phyloP scores from a whole-genome alignment of 441 rosid genomes.

The Adansonia rubrostipa region DNA sequence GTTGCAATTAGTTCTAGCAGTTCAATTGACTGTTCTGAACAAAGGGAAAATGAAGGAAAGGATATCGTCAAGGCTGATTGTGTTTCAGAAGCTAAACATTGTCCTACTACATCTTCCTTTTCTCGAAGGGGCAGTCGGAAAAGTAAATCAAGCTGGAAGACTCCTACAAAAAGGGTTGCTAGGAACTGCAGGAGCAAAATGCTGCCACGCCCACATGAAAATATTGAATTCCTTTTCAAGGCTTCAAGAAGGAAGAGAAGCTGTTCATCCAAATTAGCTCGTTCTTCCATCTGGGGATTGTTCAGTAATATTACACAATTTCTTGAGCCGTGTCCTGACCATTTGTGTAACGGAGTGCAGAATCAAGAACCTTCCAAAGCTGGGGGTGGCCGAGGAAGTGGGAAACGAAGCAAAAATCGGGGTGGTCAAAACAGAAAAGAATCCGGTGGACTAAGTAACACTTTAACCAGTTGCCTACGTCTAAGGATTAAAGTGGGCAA shows the following conservation, averaged over 20 bases:
- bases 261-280: constrained; percentile 59
- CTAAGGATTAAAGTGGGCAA: constrained; percentile 87
- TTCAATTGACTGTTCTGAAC: constrained; percentile 41
- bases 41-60: constrained; percentile 46
- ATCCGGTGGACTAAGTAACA: constrained; percentile 42
- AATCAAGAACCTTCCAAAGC: constrained; percentile 45
- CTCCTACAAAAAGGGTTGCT: constrained; percentile 46
- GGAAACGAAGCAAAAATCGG: constrained; percentile 42
- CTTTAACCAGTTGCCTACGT: constrained; percentile 60
- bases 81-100: constrained; percentile 47
- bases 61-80: constrained; percentile 42
- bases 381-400: constrained; percentile 42
- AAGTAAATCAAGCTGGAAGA: constrained; percentile 52
- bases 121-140: constrained; percentile 50
- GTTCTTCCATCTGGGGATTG: constrained; percentile 79
- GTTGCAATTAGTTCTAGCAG: constrained; percentile 39
- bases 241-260: constrained; percentile 74
- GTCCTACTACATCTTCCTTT: constrained; percentile 43
- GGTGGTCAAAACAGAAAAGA: constrained; percentile 39
- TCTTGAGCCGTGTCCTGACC: constrained; percentile 47
- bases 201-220: constrained; percentile 40
- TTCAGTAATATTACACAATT: constrained; percentile 52
- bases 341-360: constrained; percentile 43
- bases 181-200: constrained; percentile 47
- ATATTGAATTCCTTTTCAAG: constrained; percentile 45